Conservation (phyloP, 2,329 filamentous ascomycete genomes). For the Aspergillus proliferans region DNA sequence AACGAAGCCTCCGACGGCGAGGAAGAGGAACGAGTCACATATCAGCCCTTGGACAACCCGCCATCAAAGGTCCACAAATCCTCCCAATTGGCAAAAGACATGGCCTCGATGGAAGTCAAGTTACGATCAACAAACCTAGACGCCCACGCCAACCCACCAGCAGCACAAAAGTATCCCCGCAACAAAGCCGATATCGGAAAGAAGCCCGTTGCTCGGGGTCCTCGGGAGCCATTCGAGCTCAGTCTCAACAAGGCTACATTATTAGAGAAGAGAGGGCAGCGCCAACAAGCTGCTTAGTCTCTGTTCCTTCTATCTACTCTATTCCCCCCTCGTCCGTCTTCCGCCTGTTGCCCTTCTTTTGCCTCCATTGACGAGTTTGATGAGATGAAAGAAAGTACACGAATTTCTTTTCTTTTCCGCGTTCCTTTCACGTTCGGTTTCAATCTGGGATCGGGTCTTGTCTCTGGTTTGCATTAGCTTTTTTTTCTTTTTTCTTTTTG, state of each 20-base stretch:
- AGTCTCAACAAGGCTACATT: constrained; percentile 86
- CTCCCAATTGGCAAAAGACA: constrained; percentile 50
- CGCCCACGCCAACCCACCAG: constrained; percentile 53
- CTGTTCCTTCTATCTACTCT: not conserved
- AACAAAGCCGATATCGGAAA: constrained; percentile 76
- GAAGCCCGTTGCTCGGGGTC: constrained; percentile 74
- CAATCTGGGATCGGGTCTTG: constrained; percentile 3
- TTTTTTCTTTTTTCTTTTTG: constrained; percentile 5
- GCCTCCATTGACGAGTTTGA: not conserved
- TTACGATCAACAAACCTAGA: constrained; percentile 76
- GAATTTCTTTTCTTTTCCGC: constrained; percentile 5
- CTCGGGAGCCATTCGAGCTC: constrained; percentile 87
- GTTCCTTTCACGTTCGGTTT: constrained; percentile 4
- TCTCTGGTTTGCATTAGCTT: not conserved
- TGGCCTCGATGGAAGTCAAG: constrained; percentile 75
- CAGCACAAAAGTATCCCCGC: constrained; percentile 9
- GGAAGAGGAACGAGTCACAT: constrained; percentile 52
- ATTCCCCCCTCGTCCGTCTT: not conserved
- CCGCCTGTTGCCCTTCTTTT: not conserved
- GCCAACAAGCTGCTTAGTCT: constrained; percentile 18
- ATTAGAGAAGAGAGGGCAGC: constrained; percentile 61
- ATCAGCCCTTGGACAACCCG: constrained; percentile 40
- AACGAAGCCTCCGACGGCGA: constrained; percentile 60
- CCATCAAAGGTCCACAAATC: constrained; percentile 62
- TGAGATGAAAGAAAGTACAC: constrained; percentile 1